Evolutionary conservation across 2,329 filamentous ascomycete species (phyloP), one percentile per base, ranked within the genome.

Genomic region (Harringtonia lauricola): DNA sequence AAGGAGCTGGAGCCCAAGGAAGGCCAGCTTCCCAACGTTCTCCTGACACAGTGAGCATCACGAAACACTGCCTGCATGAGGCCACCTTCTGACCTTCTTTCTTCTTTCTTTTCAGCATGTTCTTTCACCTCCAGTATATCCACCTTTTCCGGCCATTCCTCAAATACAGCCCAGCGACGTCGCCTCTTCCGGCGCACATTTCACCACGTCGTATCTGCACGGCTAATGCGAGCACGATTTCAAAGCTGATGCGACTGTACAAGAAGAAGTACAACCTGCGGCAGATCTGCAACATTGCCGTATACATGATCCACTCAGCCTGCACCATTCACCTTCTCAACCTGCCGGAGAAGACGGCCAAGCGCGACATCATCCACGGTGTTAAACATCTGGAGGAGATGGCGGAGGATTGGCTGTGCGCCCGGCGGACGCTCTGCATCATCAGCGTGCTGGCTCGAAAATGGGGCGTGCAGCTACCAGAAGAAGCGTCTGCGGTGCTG

Each of bases 281-380:
- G 5, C 90, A 96, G 59, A 95, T 98, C 29, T 94, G 86, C 64
- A 96, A 96, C 56, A 87, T 96, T 54, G 89, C 85, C 3, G 88
- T 96, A 1, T 98, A 98, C 61, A 95, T 96, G 64, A 74, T 85
- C 0, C 90, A 96, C 60, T 92, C 87, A 5, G 89, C 92, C 26
- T 95, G 88, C 58, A 95, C 88, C 0, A 94, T 96, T 33, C 92
- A 96, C 55, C 67, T 98, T 18, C 77, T 98, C 30, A 95, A 95
- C 52, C 68, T 96, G 2, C 89, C 89, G 0, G 89, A 95, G 53
- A 95, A 92, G 64, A 92, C 86, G 26, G 87, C 92, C 5, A 83
- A 79, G 55, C 72, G 90, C 53, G 90, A 96, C 60, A 86, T 98
- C 35, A 83, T 86, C 5, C 89, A 95, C 54, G 88, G 90, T 1